Percentiles rank a stretch among this genome's conserved stretches.
Conservation (phyloP, 1,139 yeast species). For the Saccharomyces uvarum region DNA sequence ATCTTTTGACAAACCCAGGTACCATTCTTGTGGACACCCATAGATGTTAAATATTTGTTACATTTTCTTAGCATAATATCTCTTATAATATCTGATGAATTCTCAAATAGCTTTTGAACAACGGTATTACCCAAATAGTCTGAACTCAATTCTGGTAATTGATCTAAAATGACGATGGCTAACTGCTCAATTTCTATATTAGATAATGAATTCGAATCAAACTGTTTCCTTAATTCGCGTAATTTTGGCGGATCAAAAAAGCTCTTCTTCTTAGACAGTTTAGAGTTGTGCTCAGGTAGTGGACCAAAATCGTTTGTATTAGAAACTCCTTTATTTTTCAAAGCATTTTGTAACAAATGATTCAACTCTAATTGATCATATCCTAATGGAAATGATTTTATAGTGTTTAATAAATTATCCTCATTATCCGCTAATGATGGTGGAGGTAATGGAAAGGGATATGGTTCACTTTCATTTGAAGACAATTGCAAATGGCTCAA, state of each 20-base stretch:
- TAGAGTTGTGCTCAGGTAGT: conserved; percentile 46
- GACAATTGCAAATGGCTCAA: conserved; percentile 8
- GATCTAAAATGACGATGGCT: conserved; percentile 75
- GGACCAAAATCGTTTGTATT: conserved; percentile 50
- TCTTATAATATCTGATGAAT: conserved; percentile 60
- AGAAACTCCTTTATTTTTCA: conserved; percentile 31
- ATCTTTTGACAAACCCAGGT: conserved; percentile 98
- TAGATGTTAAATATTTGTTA: conserved; percentile 72
- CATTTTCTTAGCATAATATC: conserved; percentile 71
- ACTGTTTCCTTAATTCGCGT: conserved; percentile 45
- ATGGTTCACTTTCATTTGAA: conserved; percentile 20
- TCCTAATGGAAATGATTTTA: conserved; percentile 22
- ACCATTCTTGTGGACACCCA: conserved; percentile 91
- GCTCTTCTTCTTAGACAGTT: neutral
- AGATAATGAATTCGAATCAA: conserved; percentile 36
- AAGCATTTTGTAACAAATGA: conserved; percentile 33
- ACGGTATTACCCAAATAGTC: conserved; percentile 92
- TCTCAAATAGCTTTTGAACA: conserved; percentile 76
- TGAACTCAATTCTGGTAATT: conserved; percentile 78
- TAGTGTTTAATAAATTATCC: conserved; percentile 14
- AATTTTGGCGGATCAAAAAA: conserved; percentile 45
- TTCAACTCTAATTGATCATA: conserved; percentile 20
- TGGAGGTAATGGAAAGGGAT: conserved; percentile 27
- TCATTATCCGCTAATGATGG: conserved; percentile 15
- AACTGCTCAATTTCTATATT: conserved; percentile 64